phyloP scores from a whole-genome alignment of 2,329 filamentous ascomycete species.

The Dactylonectria estremocensis region DNA sequence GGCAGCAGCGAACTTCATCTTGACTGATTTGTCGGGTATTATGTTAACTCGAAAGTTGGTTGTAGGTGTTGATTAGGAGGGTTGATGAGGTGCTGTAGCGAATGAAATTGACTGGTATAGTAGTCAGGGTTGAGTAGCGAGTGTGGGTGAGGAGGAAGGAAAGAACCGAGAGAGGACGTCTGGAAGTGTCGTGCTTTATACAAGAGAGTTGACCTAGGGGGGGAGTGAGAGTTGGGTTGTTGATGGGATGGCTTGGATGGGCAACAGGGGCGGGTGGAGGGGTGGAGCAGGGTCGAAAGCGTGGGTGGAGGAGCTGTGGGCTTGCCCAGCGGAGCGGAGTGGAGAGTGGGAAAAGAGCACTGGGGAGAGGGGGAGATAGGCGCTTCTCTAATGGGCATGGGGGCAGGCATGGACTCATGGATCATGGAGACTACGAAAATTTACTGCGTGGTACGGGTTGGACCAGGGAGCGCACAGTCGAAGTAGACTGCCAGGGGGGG shows the following conservation, averaged over 20 bases:
- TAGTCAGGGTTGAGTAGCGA: slow-evolving; percentile 48
- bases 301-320: slow-evolving; percentile 25
- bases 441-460: slow-evolving; percentile 8
- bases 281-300: slow-evolving; percentile 6
- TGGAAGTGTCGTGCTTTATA: slow-evolving; percentile 67
- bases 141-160: slow-evolving; percentile 61
- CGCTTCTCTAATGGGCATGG: slow-evolving; percentile 22
- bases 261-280: slow-evolving; percentile 34
- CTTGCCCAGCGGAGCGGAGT: slow-evolving; percentile 30
- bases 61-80: slow-evolving; percentile 49
- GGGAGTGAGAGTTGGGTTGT: slow-evolving; percentile 35
- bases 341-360: slow-evolving; percentile 22
- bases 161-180: slow-evolving; percentile 50
- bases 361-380: slow-evolving; percentile 30
- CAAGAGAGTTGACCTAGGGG: slow-evolving; percentile 44
- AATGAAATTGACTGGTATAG: slow-evolving; percentile 50
- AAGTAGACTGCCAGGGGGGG: not conserved
- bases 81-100: slow-evolving; percentile 45
- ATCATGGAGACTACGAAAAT: not conserved
- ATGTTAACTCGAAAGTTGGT: slow-evolving; percentile 54
- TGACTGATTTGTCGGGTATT: slow-evolving; percentile 66
- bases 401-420: not conserved
- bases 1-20: slow-evolving; percentile 76
- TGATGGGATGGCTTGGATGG: slow-evolving; percentile 40
- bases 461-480: not conserved